These are phyloP conservation scores for Aspergillus ruber DNA, from an alignment of 2,329 filamentous ascomycete species.

Conservation along the genomic window DNA sequence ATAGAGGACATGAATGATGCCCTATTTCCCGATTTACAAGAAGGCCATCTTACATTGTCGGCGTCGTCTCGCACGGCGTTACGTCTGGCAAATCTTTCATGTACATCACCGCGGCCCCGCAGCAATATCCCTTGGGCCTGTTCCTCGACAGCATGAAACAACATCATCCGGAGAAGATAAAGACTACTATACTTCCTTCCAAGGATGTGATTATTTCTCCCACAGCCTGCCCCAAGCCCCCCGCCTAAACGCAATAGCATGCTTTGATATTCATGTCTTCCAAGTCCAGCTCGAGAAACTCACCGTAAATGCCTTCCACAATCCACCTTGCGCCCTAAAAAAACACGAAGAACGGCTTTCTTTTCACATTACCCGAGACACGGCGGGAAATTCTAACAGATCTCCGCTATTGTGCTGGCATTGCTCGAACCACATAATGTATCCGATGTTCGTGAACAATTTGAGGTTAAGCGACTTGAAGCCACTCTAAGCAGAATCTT, in stretches of 20 bases:
- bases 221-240: slow-evolving; percentile 3
- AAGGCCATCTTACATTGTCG: slow-evolving; percentile 68
- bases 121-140: slow-evolving; percentile 46
- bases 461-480: slow-evolving; percentile 6
- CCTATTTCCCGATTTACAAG: slow-evolving; percentile 65
- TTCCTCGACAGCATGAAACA: slow-evolving; percentile 26
- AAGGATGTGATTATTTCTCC: not conserved
- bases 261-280: slow-evolving; percentile 7
- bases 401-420: slow-evolving; percentile 8
- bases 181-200: too few relatives aligned
- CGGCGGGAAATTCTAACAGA: slow-evolving; percentile 7
- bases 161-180: not conserved
- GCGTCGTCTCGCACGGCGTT: slow-evolving; percentile 52
- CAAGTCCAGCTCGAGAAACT: slow-evolving; percentile 16
- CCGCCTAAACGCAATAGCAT: slow-evolving; percentile 4
- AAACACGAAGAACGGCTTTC: slow-evolving; percentile 6
- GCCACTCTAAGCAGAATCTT: slow-evolving; percentile 10
- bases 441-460: slow-evolving; percentile 5
- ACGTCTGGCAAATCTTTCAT: slow-evolving; percentile 42
- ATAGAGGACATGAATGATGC: slow-evolving; percentile 64
- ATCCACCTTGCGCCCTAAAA: slow-evolving; percentile 11
- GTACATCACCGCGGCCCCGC: slow-evolving; percentile 50
- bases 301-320: slow-evolving; percentile 13
- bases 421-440: slow-evolving; percentile 9
- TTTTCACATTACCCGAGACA: slow-evolving; percentile 9